Evolutionary conservation across 2,329 filamentous ascomycete genomes (phyloP).

Genomic region (Whalleya microplaca): DNA sequence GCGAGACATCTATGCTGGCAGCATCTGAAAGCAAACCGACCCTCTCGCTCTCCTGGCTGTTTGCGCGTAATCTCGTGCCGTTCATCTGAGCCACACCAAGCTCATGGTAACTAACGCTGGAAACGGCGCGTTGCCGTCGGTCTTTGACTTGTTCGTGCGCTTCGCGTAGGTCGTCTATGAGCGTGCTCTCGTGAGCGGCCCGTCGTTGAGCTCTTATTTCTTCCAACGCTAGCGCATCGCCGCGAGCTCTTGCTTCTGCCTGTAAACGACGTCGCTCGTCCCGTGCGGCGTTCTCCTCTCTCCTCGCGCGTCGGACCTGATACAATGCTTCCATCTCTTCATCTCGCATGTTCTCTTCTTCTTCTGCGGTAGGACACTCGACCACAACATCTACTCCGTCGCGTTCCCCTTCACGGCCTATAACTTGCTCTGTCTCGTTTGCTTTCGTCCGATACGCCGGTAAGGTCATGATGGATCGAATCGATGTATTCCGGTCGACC

Average conservation of each 20-base stretch:
- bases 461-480: constrained; percentile 92
- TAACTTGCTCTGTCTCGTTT: constrained; percentile 75
- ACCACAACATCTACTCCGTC: constrained; percentile 90
- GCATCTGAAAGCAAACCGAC: constrained; percentile 73
- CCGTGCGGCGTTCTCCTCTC: constrained; percentile 75
- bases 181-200: constrained; percentile 49
- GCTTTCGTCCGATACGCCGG: constrained; percentile 80
- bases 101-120: constrained; percentile 76
- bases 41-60: constrained; percentile 73
- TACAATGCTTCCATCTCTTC: constrained; percentile 93
- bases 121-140: constrained; percentile 68
- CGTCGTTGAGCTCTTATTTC: constrained; percentile 64
- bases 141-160: constrained; percentile 60
- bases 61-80: constrained; percentile 73
- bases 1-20: constrained; percentile 58
- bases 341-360: constrained; percentile 78
- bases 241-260: constrained; percentile 71
- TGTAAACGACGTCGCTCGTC: constrained; percentile 74
- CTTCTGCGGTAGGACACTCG: constrained; percentile 79
- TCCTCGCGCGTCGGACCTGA: constrained; percentile 80
- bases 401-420: constrained; percentile 88
- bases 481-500: constrained; percentile 81
- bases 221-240: constrained; percentile 71
- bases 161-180: constrained; percentile 62
- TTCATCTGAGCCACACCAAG: constrained; percentile 78